These are phyloP conservation scores for Chalaropsis thielavioides DNA, from an alignment of 2,329 filamentous ascomycete species.

Conservation along the genomic window DNA sequence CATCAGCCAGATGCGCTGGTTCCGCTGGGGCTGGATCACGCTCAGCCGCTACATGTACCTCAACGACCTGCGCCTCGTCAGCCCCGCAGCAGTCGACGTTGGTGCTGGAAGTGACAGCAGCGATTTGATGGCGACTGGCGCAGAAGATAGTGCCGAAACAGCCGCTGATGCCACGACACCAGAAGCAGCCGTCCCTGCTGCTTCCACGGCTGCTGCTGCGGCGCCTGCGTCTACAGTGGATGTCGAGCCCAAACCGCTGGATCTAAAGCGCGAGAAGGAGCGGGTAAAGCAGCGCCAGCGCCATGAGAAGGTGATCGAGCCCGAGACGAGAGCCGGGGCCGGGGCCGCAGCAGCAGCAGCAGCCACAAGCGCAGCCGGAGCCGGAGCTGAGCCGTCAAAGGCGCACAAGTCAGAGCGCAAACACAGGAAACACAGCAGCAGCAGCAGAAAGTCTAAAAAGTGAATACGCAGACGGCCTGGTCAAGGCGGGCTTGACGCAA, in stretches of 20 bases:
- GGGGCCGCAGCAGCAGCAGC: neutral
- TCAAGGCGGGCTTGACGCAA: neutral
- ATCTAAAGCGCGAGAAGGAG: conserved; percentile 10
- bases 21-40: conserved; percentile 87
- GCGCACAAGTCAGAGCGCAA: conserved; percentile 4
- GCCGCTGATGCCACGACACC: neutral
- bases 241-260: neutral
- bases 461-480: neutral
- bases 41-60: conserved; percentile 89
- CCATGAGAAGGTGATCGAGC: neutral
- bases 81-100: conserved; percentile 20
- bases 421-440: conserved; percentile 8
- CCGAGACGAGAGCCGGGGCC: neutral
- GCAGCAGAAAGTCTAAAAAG: conserved; percentile 5
- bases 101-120: neutral
- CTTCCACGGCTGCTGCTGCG: neutral
- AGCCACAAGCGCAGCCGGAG: neutral
- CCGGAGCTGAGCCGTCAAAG: neutral
- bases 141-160: neutral
- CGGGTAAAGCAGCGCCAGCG: neutral
- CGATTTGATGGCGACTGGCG: neutral
- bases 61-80: conserved; percentile 61
- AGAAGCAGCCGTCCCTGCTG: neutral
- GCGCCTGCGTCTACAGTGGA: neutral
- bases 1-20: conserved; percentile 96